Base-by-base conservation (phyloP, 306 rosid species). In the Citrullus amarus region DNA sequence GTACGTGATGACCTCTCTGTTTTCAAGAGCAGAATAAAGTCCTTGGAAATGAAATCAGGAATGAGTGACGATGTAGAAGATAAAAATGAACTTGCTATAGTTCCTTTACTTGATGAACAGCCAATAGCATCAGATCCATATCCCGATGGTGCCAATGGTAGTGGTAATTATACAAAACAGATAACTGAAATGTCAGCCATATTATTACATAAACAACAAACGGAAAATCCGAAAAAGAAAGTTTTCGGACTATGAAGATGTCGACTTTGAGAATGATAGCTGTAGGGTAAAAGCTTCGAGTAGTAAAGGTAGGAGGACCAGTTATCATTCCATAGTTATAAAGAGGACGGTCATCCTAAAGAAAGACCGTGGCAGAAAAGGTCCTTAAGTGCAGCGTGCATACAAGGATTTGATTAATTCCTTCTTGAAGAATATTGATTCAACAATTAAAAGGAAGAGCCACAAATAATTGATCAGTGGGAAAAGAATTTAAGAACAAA, bases 361-460 rank as follows among this genome's bases (percentile, higher is more conserved):
- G 87, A 80, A 68, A 82, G 86, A 83, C 77, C 60, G 9, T 83
- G 83, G 75, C 85, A 50, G 60, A 88, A 82, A 79, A 83, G 98
- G 78, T 76, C 95, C 76, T 77, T 89, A 51, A 86, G 88, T 88
- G 93, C 90, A 12, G 87, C n/a, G 90, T 78, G 93, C 91, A 63
- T 94, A 88, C 89, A 86, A 88, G 81, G 96, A 90, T 41, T 66
- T 94, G 88, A 94, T 94, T 61, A 82, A 92, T 82, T 83, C 88
- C 32, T 92, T 86, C 86, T 79, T 94, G 78, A 86, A 79, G 84
- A 87, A 89, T 82, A 89, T 88, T 20, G 89, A 92, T 78, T 82
- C 87, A 70, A 75, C 80, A 41, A 81, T 74, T 14, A 75, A 53
- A 85, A 78, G 53, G 91, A 87, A 72, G 96, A 87, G 69, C 78